Evolutionary conservation across 495 filamentous ascomycete genomes (phyloP).

Genomic region (Aspergillus mulundensis): DNA sequence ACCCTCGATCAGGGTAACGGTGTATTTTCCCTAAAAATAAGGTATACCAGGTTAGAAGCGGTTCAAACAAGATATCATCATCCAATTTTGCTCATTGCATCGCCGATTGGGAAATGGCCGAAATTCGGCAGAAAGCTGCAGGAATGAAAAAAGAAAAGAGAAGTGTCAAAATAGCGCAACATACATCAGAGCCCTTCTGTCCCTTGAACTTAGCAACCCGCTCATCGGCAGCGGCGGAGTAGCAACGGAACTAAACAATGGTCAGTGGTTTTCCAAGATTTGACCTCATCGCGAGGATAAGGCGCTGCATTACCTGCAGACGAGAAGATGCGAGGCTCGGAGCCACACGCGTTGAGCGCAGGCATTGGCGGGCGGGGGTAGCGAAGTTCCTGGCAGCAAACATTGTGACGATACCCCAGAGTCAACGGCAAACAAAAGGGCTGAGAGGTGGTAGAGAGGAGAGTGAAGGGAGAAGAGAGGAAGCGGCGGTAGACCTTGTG

Average conservation of each 20-base stretch:
- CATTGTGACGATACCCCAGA: constrained; percentile 46
- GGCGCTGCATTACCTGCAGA: constrained; percentile 44
- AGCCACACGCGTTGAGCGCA: constrained; percentile 47
- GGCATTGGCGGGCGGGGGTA: constrained; percentile 51
- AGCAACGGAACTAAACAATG: constrained; percentile 38
- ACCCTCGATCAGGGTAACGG: constrained; percentile 95
- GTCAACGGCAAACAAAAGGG: constrained; percentile 22
- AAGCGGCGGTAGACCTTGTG: constrained; percentile 17
- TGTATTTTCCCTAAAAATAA: constrained; percentile 74
- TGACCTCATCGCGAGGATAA: not conserved
- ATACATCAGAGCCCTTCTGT: constrained; percentile 80
- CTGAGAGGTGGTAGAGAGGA: constrained; percentile 18
- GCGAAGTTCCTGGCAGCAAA: constrained; percentile 55
- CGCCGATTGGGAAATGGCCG: constrained; percentile 13
- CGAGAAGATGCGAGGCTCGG: constrained; percentile 45
- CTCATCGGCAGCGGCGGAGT: constrained; percentile 55
- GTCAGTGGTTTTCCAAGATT: constrained; percentile 27
- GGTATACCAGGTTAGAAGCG: not conserved
- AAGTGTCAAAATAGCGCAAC: constrained; percentile 23
- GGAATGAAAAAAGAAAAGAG: constrained; percentile 14
- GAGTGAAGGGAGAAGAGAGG: constrained; percentile 18
- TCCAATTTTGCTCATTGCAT: not conserved
- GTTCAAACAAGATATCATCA: not conserved
- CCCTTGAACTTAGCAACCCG: constrained; percentile 92
- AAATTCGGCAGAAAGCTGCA: constrained; percentile 20